Percentiles rank a stretch among this genome's conserved stretches.
phyloP scores from a whole-genome alignment of 2,329 filamentous ascomycete genomes.

The Pseudonectria buxi region DNA sequence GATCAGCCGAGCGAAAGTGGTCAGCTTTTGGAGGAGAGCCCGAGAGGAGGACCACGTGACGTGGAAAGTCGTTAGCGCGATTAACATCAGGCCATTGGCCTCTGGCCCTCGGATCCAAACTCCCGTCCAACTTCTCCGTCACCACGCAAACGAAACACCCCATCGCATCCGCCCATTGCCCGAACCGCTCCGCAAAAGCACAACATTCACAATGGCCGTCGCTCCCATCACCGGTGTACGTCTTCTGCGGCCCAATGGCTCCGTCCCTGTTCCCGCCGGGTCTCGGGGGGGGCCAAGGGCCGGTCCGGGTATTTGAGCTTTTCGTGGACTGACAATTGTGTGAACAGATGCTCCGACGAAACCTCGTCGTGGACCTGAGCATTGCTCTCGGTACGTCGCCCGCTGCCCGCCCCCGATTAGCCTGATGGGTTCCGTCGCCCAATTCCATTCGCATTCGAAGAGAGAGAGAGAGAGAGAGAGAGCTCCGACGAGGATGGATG shows the following conservation, averaged over 20 bases:
- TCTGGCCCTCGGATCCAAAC: slow-evolving; percentile 17
- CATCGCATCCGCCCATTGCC: slow-evolving; percentile 15
- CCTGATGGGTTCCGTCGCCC: background rate
- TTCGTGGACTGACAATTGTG: slow-evolving; percentile 28
- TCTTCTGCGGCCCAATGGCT: slow-evolving; percentile 29
- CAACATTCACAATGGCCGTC: slow-evolving; percentile 43
- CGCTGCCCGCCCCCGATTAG: background rate
- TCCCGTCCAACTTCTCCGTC: slow-evolving; percentile 11
- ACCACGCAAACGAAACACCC: slow-evolving; percentile 20
- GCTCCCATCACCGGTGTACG: slow-evolving; percentile 55
- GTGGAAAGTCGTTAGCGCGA: slow-evolving; percentile 21
- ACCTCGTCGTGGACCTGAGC: slow-evolving; percentile 49
- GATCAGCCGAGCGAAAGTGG: slow-evolving; percentile 16
- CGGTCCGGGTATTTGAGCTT: slow-evolving; percentile 13
- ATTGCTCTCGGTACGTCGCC: slow-evolving; percentile 48
- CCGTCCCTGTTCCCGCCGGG: slow-evolving; percentile 3
- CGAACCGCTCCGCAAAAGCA: slow-evolving; percentile 17
- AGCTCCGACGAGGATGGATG: slow-evolving; percentile 9
- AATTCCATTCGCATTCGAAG: background rate
- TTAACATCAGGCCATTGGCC: slow-evolving; percentile 28
- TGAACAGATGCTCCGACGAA: slow-evolving; percentile 52
- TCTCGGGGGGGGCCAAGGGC: slow-evolving; percentile 12
- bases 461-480: background rate
- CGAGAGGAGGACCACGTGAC: slow-evolving; percentile 15
- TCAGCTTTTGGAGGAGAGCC: slow-evolving; percentile 12